Percentiles rank a stretch among this genome's conserved stretches.
These are phyloP conservation scores for Quercus glauca DNA, from an alignment of 306 rosid genomes.

Conservation along the genomic window DNA sequence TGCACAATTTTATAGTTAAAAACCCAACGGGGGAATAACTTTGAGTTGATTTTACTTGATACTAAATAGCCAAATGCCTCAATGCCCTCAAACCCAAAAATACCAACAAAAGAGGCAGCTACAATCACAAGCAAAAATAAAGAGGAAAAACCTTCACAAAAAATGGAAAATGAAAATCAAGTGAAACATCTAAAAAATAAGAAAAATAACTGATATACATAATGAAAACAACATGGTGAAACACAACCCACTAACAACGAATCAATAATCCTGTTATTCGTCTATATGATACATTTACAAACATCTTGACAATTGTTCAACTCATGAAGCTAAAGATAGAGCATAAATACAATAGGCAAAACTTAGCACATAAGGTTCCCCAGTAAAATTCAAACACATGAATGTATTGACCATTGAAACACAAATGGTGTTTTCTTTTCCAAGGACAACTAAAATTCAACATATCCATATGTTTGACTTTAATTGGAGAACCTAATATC, in stretches of 20 bases:
- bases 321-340: neutral
- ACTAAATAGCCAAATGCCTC: neutral
- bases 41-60: neutral
- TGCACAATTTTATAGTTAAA: conserved; percentile 31
- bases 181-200: neutral
- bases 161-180: neutral
- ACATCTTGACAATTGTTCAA: neutral
- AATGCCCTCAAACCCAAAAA: neutral
- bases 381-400: no score
- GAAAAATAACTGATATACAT: neutral
- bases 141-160: neutral
- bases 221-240: neutral
- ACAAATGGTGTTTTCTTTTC: no score
- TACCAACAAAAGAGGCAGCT: conserved; percentile 6
- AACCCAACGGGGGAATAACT: neutral
- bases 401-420: no score
- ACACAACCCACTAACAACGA: neutral
- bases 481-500: no score
- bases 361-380: no score
- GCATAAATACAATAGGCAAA: no score
- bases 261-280: neutral
- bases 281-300: neutral
- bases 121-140: neutral
- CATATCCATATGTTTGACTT: no score
- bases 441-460: no score